Conservation (phyloP, 768 basidiomycete genomes). For the Lentinula lateritia region DNA sequence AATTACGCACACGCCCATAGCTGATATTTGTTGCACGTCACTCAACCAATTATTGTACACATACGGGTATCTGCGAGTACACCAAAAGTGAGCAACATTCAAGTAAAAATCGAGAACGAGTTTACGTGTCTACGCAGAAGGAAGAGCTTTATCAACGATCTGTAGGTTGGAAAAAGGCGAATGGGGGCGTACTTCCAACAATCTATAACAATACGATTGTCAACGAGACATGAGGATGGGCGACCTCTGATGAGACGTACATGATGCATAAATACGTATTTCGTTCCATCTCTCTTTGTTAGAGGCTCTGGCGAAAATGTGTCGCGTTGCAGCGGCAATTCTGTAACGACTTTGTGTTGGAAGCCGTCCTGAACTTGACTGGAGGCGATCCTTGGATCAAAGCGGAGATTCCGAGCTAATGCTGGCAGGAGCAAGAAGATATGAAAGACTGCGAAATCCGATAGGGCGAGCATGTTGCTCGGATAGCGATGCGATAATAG, state of each 20-base stretch:
- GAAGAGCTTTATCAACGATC: not conserved
- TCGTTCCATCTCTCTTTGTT: constrained; percentile 10
- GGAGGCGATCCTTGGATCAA: not conserved
- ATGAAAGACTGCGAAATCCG: not conserved
- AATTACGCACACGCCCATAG: constrained; percentile 33
- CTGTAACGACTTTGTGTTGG: not conserved
- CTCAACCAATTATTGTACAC: constrained; percentile 32
- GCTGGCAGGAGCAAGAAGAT: not conserved
- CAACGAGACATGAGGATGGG: not conserved
- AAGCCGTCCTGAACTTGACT: not conserved
- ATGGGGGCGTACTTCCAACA: constrained; percentile 37
- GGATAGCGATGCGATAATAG: not conserved
- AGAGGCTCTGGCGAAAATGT: not conserved
- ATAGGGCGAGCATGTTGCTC: not conserved
- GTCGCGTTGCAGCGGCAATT: not conserved
- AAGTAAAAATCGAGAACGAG: not conserved
- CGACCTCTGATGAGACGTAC: constrained; percentile 20
- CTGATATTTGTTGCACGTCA: constrained; percentile 35
- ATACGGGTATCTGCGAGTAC: constrained; percentile 30
- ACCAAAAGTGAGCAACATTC: not conserved
- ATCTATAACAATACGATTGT: constrained; percentile 23
- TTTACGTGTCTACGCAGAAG: constrained; percentile 35
- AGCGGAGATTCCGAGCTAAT: not conserved
- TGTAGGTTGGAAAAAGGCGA: not conserved
- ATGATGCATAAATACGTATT: constrained; percentile 50